Percentiles rank a stretch among this genome's conserved stretches.
Conservation (phyloP, 2,329 filamentous ascomycete species). For the Diaporthe capsici region DNA sequence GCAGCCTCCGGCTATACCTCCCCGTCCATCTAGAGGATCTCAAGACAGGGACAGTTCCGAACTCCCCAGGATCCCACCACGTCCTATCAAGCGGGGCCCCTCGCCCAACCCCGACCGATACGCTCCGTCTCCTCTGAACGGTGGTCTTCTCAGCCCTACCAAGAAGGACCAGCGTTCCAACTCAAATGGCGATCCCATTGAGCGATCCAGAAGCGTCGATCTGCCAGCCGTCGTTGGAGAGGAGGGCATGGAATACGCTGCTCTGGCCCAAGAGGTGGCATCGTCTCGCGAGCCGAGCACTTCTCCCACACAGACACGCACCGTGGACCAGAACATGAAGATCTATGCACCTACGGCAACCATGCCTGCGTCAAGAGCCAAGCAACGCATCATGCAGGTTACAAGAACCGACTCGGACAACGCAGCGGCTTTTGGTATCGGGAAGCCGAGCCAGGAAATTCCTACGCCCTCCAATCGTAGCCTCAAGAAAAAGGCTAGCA, state of each 20-base stretch:
- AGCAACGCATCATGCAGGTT: slow-evolving; percentile 84
- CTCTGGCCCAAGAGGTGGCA: slow-evolving; percentile 61
- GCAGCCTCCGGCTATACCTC: slow-evolving; percentile 69
- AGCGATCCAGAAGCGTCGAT: slow-evolving; percentile 81
- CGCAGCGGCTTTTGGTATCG: slow-evolving; percentile 88
- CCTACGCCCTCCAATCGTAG: slow-evolving; percentile 62
- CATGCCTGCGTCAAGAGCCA: slow-evolving; percentile 83
- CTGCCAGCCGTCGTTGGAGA: slow-evolving; percentile 85
- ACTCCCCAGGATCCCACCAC: slow-evolving; percentile 82
- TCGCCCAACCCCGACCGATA: slow-evolving; percentile 85
- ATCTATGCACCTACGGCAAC: slow-evolving; percentile 92
- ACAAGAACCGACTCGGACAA: slow-evolving; percentile 93
- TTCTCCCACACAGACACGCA: slow-evolving; percentile 81
- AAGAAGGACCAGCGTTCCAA: slow-evolving; percentile 56
- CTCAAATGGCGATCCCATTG: slow-evolving; percentile 58
- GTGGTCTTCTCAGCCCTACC: slow-evolving; percentile 63
- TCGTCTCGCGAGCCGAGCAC: slow-evolving; percentile 57
- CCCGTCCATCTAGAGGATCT: slow-evolving; percentile 64
- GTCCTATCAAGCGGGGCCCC: slow-evolving; percentile 82
- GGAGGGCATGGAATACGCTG: slow-evolving; percentile 90
- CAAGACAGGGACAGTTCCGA: slow-evolving; percentile 60
- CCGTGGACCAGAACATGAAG: slow-evolving; percentile 84
- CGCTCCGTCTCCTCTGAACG: slow-evolving; percentile 88
- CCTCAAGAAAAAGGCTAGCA: slow-evolving; percentile 75
- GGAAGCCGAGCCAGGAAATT: slow-evolving; percentile 72